Evolutionary conservation across 1,139 yeast genomes (phyloP).

Genomic region (Saccharomycopsis hybrid): DNA sequence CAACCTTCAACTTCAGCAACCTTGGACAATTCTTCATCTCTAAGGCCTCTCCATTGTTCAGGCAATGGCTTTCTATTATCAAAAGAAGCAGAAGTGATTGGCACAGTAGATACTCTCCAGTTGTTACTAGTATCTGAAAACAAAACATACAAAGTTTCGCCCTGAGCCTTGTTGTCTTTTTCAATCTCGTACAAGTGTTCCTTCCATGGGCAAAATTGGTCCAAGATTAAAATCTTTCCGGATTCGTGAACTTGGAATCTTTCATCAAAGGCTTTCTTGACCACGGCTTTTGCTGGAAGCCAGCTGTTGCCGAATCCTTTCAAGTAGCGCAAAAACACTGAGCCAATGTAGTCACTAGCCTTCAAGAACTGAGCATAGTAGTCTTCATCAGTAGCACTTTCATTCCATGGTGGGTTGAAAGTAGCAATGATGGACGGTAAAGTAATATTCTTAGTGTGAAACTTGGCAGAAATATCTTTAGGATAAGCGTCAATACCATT

Average conservation of each 20-base stretch:
- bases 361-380: constrained; percentile 60
- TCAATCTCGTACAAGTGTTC: constrained; percentile 81
- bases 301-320: constrained; percentile 76
- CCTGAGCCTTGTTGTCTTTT: constrained; percentile 46
- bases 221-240: constrained; percentile 69
- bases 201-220: constrained; percentile 86
- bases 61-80: constrained; percentile 84
- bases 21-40: constrained; percentile 75
- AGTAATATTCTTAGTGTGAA: constrained; percentile 54
- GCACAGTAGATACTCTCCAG: constrained; percentile 92
- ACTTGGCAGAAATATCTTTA: constrained; percentile 41
- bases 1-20: constrained; percentile 77
- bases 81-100: constrained; percentile 66
- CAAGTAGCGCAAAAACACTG: constrained; percentile 62
- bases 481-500: constrained; percentile 81
- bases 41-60: constrained; percentile 86
- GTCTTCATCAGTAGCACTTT: constrained; percentile 54
- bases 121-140: constrained; percentile 65
- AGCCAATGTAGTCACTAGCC: constrained; percentile 82
- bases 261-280: constrained; percentile 55
- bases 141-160: constrained; percentile 66
- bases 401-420: constrained; percentile 83
- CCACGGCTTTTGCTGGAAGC: constrained; percentile 84
- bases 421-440: constrained; percentile 72
- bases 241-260: constrained; percentile 50